Base-by-base conservation (phyloP, 768 basidiomycete genomes). In the Amanita rimosa region DNA sequence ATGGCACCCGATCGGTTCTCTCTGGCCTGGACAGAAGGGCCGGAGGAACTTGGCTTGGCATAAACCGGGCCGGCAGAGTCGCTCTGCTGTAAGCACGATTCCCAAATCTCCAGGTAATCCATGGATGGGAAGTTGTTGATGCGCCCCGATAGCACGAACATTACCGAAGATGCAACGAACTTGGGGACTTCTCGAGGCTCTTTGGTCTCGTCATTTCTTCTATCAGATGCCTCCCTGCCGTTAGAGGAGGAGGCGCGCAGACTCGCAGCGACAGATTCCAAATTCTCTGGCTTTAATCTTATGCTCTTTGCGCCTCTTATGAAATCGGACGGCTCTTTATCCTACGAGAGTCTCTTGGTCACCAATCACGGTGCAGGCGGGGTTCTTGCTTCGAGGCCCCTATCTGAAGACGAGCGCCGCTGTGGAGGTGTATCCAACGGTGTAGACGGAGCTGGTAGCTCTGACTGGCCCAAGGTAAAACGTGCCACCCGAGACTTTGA, bases 1-100 rank as follows among this genome's bases (percentile, higher is more conserved):
- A 55, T 52, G 50, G 52, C 52, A 39, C 55, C 54, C 69, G 63
- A 19, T 58, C 58, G 43, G 62, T 91, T 52, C 70, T 92, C 48
- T 90, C 86, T 2, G 89, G 89, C 42, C 74, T 81, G 55, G 89
- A 92, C 64, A 58, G 70, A 17, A 67, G 67, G 42, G 87, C 80
- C 2, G 86, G 86, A 35, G 89, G 89, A 38, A 85, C 87, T 31
- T 92, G 89, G 89, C 73, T 88, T 57, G 89, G 89, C 10, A 63
- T 89, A 49, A 78, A 63, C 59, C 73, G 74, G 52, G 53, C 72
- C 51, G 89, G 89, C 19, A 74, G 74, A 54, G 64, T 88, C 48
- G 85, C 84, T 10, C 60, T 91, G 45, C 59, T 90, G 88, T 89
- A 63, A 64, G 87, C 49, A 63, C 41, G 45, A 35, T 26, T 51